These are phyloP conservation scores for Ustilago hordei DNA, from an alignment of 1,284 basidiomycete species.

Conservation along the genomic window DNA sequence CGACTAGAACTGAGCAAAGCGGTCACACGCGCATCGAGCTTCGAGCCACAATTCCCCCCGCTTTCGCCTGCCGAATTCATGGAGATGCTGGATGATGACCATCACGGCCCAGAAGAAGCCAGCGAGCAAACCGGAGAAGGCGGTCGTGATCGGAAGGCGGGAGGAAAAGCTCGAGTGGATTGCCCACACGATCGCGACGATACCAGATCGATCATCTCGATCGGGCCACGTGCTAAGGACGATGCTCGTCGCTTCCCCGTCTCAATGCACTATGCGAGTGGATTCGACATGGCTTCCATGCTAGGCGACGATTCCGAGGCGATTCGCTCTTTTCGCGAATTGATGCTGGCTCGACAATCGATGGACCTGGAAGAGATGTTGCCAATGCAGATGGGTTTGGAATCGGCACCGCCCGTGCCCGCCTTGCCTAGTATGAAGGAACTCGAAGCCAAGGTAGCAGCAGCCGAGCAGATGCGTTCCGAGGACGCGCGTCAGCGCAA, in stretches of 20 bases:
- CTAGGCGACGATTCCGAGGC: constrained; percentile 50
- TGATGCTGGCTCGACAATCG: constrained; percentile 57
- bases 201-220: constrained; percentile 39
- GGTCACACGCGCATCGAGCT: not conserved
- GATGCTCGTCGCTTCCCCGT: constrained; percentile 59
- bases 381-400: constrained; percentile 39
- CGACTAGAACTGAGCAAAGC: constrained; percentile 22
- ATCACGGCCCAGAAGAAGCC: not conserved
- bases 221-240: constrained; percentile 39
- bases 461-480: constrained; percentile 27
- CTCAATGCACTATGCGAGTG: constrained; percentile 62
- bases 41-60: constrained; percentile 9
- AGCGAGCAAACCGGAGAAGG: not conserved
- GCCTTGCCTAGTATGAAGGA: constrained; percentile 50
- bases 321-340: constrained; percentile 44
- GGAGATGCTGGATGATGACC: constrained; percentile 32
- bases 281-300: constrained; percentile 54
- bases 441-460: constrained; percentile 35
- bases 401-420: constrained; percentile 53
- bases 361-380: constrained; percentile 60
- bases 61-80: constrained; percentile 22
- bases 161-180: constrained; percentile 1
- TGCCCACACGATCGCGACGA: constrained; percentile 19
- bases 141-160: not conserved
- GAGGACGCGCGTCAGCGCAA: constrained; percentile 2